Base-by-base conservation (phyloP, 208 protist genomes). In the Trypanosoma cruzi region DNA sequence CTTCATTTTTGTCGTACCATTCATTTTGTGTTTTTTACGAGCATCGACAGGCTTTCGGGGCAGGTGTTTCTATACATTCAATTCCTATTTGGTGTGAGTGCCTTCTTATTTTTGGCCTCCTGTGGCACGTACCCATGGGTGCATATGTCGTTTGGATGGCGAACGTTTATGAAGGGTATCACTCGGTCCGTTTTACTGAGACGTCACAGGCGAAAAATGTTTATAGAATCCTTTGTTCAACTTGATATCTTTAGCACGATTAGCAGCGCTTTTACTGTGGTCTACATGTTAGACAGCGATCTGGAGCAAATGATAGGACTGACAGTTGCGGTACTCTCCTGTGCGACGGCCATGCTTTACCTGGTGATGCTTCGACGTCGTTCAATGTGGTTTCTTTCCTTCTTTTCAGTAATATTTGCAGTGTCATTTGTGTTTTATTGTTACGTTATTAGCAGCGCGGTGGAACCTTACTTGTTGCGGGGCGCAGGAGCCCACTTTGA, bases 101-200 rank as follows among this genome's bases (percentile, higher is more conserved):
- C 24, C n/a, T 11, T 54, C 16, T 24, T 79, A 18, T 13, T 70
- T 2, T 50, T 68, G 0, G 42, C 49, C 34, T 66, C 74, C 10
- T 68, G 73, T n/a, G 66, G 63, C 0, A 7, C 64, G 11, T 84
- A 56, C 50, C 66, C 24, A 29, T 71, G 62, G 40, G 79, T 87
- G n/a, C 64, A 54, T 10, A 75, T 64, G 14, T 71, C 67, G 10
- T 93, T 93, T 73, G 84, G 81, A 10, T 88, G 84, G 80, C 71
- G 77, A 26, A 72, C 63, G 3, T 93, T 85, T 72, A 63, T 73
- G 54, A 78, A 84, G 53, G 87, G 87, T 62, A 86, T 88, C 58
- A 86, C 78, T 5, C 75, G 73, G 14, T 69, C 62, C 37, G 49
- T 24, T 20, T 32, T 77, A 0, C 58, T 86, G 8, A 53, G 24